Conservation (phyloP, 2,329 filamentous ascomycete species). For the Talaromyces sp. region DNA sequence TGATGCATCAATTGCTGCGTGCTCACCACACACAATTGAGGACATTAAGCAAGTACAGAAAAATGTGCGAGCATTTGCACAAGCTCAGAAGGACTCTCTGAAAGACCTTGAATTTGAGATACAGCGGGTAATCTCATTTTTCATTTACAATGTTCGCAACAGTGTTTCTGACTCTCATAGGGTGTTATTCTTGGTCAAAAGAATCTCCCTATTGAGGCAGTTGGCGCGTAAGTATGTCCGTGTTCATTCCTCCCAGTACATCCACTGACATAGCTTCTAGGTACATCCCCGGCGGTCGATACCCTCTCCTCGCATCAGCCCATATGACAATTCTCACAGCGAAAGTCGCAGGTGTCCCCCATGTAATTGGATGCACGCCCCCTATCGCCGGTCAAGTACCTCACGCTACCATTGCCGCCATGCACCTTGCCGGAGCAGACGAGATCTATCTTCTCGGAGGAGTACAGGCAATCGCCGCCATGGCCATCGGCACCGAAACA, state of each 20-base stretch:
- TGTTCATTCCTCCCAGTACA: background rate
- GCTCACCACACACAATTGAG: conserved; percentile 50
- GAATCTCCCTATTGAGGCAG: conserved; percentile 49
- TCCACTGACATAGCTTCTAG: conserved; percentile 20
- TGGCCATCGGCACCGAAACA: conserved; percentile 53
- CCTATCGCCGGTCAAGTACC: conserved; percentile 53
- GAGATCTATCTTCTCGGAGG: conserved; percentile 54
- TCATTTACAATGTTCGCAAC: background rate
- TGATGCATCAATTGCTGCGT: conserved; percentile 44
- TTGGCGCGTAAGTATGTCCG: conserved; percentile 42
- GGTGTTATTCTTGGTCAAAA: conserved; percentile 54
- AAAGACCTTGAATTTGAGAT: conserved; percentile 55
- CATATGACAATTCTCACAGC: conserved; percentile 59
- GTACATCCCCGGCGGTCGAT: conserved; percentile 54
- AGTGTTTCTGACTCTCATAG: conserved; percentile 28
- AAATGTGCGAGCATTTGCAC: conserved; percentile 52
- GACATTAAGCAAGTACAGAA: conserved; percentile 55
- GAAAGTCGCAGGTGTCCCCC: conserved; percentile 54
- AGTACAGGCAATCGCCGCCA: conserved; percentile 54
- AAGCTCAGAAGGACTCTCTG: conserved; percentile 48
- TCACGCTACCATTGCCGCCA: conserved; percentile 51
- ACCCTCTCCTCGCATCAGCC: conserved; percentile 54
- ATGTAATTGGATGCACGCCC: conserved; percentile 54
- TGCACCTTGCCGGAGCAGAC: conserved; percentile 52
- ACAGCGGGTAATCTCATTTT: background rate